Base-by-base conservation (phyloP, 345 rosid genomes). In the Murraya koenigii region DNA sequence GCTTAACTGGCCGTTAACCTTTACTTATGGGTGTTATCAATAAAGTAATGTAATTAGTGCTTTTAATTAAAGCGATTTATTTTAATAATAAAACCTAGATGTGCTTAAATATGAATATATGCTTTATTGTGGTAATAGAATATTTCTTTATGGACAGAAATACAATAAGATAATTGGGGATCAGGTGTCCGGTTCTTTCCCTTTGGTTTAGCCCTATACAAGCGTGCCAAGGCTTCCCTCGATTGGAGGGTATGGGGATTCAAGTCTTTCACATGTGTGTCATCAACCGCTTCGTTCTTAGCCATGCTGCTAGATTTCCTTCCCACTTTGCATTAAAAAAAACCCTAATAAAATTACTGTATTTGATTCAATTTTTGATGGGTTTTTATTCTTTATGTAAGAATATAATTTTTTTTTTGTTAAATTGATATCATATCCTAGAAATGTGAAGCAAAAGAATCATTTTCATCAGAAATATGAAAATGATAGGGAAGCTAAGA, bases 211-310 rank as follows among this genome's bases (percentile, higher is more conserved):
- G 35, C 17, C 47, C 52, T 70, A 36, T 15, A 30, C 58, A 69
- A 66, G 84, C 80, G 82, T 78, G 86, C 83, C 20, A 72, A 71
- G 39, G 20, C 76, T 39, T 10, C 67, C 72, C 78, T 75, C 77
- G 78, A 60, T 75, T 75, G 82, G 82, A 63, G 78, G 70, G 49
- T 11, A 72, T 78, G 68, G 19, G 38, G 41, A 64, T 77, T 73
- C 32, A 22, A 77, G 56, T 72, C 25, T 66, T 75, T 72, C 80
- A 75, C 74, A 65, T 78, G 76, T 62, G 47, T 81, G 72, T 81
- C 79, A 36, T 49, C 52, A 4, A 30, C 32, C 32, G 41, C 61
- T 49, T 68, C 65, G 6, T 32, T 39, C 71, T n/a, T 7, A 41
- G 6, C 47, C 72, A 67, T 17, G 22, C 8, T 73, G 6, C 35